Conservation (phyloP, 345 rosid species). For the Fremontodendron californicum region DNA sequence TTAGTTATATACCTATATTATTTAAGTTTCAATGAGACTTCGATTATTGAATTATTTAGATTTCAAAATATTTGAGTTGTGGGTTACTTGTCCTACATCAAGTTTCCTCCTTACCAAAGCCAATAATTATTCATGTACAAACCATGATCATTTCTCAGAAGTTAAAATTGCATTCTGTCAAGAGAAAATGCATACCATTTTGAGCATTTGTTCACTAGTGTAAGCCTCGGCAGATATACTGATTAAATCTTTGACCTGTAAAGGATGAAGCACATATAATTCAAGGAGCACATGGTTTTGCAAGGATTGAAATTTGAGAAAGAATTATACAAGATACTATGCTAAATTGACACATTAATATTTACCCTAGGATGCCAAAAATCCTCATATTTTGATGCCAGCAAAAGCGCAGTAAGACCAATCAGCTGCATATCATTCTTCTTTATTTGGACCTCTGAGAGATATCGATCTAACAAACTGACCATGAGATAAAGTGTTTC, state of each 20-base stretch:
- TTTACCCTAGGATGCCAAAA: slow-evolving; percentile 96
- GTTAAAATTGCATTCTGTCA: background rate
- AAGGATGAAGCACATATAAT: slow-evolving; percentile 5
- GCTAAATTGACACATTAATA: background rate
- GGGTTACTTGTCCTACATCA: background rate
- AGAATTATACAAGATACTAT: background rate
- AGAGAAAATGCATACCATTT: slow-evolving; percentile 48
- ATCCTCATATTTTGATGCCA: slow-evolving; percentile 96
- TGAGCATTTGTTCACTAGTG: slow-evolving; percentile 68
- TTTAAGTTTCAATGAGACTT: background rate
- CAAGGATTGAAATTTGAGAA: background rate
- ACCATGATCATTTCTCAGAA: background rate
- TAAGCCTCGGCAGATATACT: slow-evolving; percentile 85
- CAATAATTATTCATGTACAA: background rate
- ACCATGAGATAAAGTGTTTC: slow-evolving; percentile 93
- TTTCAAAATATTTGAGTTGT: background rate
- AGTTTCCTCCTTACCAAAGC: background rate
- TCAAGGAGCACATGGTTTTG: background rate
- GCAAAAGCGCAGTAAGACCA: slow-evolving; percentile 79
- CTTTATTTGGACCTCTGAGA: slow-evolving; percentile 66
- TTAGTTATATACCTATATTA: background rate
- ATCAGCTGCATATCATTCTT: slow-evolving; percentile 85
- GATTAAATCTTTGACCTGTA: slow-evolving; percentile 81
- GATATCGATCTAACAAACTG: slow-evolving; percentile 66
- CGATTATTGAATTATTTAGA: background rate